Conservation (phyloP, 352 stramenopile genomes). For the Phytophthora constricta region DNA sequence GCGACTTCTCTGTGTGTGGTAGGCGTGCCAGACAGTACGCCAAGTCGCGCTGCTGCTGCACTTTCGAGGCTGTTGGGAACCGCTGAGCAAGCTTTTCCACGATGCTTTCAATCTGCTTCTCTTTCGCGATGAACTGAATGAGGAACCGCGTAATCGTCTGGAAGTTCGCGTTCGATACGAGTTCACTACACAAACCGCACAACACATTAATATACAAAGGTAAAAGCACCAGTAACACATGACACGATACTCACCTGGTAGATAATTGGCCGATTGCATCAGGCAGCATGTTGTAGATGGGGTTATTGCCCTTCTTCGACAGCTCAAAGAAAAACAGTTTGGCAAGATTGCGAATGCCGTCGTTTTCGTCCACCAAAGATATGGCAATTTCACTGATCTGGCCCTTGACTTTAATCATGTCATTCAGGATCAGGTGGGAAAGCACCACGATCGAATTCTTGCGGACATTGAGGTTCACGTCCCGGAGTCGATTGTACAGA, state of each 20-base stretch:
- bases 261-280: constrained; percentile 96
- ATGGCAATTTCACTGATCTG: constrained; percentile 96
- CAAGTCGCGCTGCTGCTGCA: constrained; percentile 85
- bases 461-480: constrained; percentile 91
- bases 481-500: constrained; percentile 94
- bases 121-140: constrained; percentile 97
- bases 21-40: constrained; percentile 95
- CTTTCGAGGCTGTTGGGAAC: constrained; percentile 85
- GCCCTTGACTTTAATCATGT: constrained; percentile 99
- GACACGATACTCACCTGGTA: constrained; percentile 48
- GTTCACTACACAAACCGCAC: constrained; percentile 41
- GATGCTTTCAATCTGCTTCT: constrained; percentile 90
- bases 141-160: constrained; percentile 96
- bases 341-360: constrained; percentile 93
- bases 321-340: constrained; percentile 97
- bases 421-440: constrained; percentile 98
- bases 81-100: constrained; percentile 95
- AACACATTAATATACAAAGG: constrained; percentile 15
- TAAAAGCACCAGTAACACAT: neutral
- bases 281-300: constrained; percentile 99
- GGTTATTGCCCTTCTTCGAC: constrained; percentile 96
- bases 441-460: constrained; percentile 98
- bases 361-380: constrained; percentile 94
- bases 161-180: constrained; percentile 92
- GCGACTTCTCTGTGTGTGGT: constrained; percentile 93